Evolutionary conservation across 2,329 filamentous ascomycete species (phyloP).

Genomic region (Pseudocercospora eumusae): DNA sequence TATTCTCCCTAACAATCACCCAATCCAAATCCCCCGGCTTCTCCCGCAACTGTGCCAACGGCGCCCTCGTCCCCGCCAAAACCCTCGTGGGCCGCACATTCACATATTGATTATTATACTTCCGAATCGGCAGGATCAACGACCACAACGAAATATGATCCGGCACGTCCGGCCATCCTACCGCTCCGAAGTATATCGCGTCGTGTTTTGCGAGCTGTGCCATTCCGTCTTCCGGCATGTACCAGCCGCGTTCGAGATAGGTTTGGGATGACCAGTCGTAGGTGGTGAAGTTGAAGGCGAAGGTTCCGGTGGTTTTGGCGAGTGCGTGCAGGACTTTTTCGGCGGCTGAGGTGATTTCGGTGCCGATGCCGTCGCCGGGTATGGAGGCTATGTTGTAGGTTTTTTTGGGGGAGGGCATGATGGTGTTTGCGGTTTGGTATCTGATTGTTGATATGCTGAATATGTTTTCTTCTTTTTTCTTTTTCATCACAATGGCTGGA

Average conservation of each 20-base stretch:
- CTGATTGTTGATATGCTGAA: too few relatives aligned
- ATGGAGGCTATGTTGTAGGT: slow-evolving; percentile 44
- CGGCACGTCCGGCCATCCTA: slow-evolving; percentile 63
- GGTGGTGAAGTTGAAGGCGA: slow-evolving; percentile 54
- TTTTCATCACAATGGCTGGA: background rate
- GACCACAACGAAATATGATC: slow-evolving; percentile 68
- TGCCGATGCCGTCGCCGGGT: slow-evolving; percentile 64
- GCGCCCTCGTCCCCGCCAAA: slow-evolving; percentile 45
- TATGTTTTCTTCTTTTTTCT: background rate
- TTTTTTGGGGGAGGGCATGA: background rate
- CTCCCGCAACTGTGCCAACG: slow-evolving; percentile 42
- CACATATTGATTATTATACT: slow-evolving; percentile 67
- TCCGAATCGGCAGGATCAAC: slow-evolving; percentile 66
- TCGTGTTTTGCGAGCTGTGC: slow-evolving; percentile 55
- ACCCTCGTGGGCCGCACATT: slow-evolving; percentile 61
- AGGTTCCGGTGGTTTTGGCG: slow-evolving; percentile 47
- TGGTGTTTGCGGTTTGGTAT: too few relatives aligned
- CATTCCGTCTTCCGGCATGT: slow-evolving; percentile 55
- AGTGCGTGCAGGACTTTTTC: slow-evolving; percentile 51
- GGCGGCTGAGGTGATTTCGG: slow-evolving; percentile 62
- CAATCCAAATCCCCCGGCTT: slow-evolving; percentile 47
- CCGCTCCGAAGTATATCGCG: slow-evolving; percentile 61
- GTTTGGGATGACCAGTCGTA: slow-evolving; percentile 54
- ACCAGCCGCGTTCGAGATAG: slow-evolving; percentile 55
- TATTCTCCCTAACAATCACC: slow-evolving; percentile 53